Evolutionary conservation across 192 early-diverging fungal species (phyloP).

Genomic region (Coemansia furcata): DNA sequence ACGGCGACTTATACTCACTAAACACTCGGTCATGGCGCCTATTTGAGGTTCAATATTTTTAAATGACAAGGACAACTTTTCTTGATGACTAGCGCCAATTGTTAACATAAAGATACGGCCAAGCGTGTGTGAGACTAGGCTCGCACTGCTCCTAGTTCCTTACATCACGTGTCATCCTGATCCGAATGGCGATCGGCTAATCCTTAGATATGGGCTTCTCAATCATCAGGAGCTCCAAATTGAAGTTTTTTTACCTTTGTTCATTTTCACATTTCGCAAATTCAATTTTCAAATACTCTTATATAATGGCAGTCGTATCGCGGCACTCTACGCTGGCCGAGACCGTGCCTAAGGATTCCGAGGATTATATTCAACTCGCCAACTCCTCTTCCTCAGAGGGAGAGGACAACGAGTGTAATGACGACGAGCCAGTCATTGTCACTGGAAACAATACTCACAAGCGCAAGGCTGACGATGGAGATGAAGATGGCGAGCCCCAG

Average conservation of each 20-base stretch:
- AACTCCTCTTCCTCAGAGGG: conserved; percentile 12
- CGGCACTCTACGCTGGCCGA: not conserved
- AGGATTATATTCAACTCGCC: conserved; percentile 31
- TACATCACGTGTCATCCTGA: no score
- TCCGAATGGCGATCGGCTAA: no score
- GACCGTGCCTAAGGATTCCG: not conserved
- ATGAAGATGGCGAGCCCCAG: not conserved
- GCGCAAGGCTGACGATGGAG: conserved; percentile 7
- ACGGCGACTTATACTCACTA: conserved; percentile 16
- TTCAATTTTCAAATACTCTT: not conserved
- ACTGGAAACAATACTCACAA: conserved; percentile 3
- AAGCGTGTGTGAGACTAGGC: not conserved
- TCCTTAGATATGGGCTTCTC: no score
- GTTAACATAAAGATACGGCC: not conserved
- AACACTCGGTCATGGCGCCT: not conserved
- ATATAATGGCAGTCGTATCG: not conserved
- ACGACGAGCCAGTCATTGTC: not conserved
- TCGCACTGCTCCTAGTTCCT: no score
- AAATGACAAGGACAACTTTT: conserved; percentile 25
- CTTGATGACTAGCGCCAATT: conserved; percentile 16
- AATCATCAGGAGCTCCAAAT: no score
- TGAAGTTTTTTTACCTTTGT: not conserved
- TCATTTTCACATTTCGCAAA: not conserved
- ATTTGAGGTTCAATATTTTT: not conserved
- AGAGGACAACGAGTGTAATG: not conserved